Conservation (phyloP, 2,329 filamentous ascomycete species). For the Fusarium albidum region DNA sequence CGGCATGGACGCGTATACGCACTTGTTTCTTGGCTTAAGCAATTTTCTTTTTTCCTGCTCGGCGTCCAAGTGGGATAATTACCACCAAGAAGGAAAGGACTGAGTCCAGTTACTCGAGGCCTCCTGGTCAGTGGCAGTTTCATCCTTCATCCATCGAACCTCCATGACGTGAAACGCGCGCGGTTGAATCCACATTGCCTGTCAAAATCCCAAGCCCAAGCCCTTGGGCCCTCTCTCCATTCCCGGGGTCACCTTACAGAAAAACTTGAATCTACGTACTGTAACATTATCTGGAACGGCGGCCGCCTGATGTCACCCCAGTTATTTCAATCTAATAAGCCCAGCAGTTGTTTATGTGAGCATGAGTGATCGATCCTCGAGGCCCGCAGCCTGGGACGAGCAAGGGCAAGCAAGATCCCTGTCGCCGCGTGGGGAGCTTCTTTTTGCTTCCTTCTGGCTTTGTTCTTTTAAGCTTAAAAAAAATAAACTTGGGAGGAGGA, state of each 20-base stretch:
- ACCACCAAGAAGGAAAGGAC: too few species aligned
- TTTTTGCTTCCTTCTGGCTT: background rate
- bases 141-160: background rate
- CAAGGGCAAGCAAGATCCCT: conserved; percentile 4
- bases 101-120: too few species aligned
- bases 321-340: too few species aligned
- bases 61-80: too few species aligned
- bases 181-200: conserved; percentile 3
- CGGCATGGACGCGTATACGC: too few species aligned
- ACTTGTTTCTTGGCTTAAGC: too few species aligned
- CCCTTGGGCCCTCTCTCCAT: background rate
- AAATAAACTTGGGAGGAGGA: background rate
- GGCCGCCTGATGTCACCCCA: conserved; percentile 20
- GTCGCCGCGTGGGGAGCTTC: background rate
- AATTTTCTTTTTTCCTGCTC: too few species aligned
- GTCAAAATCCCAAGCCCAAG: too few species aligned
- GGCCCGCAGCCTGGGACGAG: too few species aligned
- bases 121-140: background rate
- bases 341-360: too few species aligned
- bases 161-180: conserved; percentile 12
- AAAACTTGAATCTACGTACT: conserved; percentile 2
- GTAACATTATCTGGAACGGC: conserved; percentile 21
- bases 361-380: conserved; percentile 31
- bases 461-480: conserved; percentile 10
- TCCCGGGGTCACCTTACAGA: background rate